phyloP scores from a whole-genome alignment of 257 asterid species.

The Fraxinus excelsior region DNA sequence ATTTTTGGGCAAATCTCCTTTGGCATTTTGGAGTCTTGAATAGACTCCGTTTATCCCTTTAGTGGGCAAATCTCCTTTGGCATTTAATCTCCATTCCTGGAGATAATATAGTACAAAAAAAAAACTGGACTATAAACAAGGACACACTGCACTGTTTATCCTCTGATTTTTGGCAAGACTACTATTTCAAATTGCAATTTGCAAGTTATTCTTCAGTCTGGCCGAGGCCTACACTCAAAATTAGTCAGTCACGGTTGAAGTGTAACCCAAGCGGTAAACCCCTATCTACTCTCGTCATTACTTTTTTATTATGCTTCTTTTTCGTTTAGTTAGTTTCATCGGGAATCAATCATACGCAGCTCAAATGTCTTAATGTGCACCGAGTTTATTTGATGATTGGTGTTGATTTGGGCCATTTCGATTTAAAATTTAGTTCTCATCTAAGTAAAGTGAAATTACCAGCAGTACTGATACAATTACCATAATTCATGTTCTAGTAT shows the following conservation, averaged over 20 bases:
- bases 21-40: conserved; percentile 63
- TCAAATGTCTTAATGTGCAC: conserved; percentile 7
- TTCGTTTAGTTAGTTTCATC: neutral
- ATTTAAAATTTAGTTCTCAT: conserved; percentile 1
- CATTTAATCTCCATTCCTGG: conserved; percentile 57
- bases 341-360: neutral
- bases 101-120: conserved; percentile 36
- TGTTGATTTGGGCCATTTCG: conserved; percentile 3
- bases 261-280: conserved; percentile 34
- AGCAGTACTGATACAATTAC: neutral
- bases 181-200: conserved; percentile 17
- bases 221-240: conserved; percentile 21
- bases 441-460: neutral
- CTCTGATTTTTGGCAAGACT: conserved; percentile 15
- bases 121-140: neutral
- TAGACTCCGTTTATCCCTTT: conserved; percentile 28
- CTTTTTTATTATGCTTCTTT: neutral
- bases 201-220: conserved; percentile 18
- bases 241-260: conserved; percentile 18
- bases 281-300: conserved; percentile 18
- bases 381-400: neutral
- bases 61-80: conserved; percentile 24
- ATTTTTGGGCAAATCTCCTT: conserved; percentile 69
- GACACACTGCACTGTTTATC: neutral
- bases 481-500: neutral